Evolutionary conservation across 2,329 filamentous ascomycete genomes (phyloP).

Genomic region (Dothistroma pini): DNA sequence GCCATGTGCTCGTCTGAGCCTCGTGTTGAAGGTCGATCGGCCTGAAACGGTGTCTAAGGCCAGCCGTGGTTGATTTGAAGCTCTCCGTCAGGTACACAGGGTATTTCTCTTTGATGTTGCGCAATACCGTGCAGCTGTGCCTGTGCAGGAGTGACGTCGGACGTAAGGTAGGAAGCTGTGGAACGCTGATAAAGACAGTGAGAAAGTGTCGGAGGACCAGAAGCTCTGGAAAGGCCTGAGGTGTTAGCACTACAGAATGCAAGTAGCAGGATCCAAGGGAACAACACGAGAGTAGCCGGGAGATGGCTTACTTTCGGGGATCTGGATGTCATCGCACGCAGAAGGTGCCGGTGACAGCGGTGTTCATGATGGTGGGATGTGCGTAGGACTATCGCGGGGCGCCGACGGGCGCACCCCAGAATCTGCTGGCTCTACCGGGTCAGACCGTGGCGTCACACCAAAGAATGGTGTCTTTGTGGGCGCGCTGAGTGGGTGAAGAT

Average conservation of each 20-base stretch:
- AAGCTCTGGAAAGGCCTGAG: background rate
- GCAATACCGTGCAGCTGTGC: background rate
- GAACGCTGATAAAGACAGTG: background rate
- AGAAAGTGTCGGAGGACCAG: background rate
- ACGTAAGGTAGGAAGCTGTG: background rate
- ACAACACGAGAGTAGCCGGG: background rate
- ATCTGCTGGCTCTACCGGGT: background rate
- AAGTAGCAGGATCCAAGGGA: background rate
- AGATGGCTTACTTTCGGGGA: background rate
- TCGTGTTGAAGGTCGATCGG: background rate
- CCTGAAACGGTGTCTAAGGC: background rate
- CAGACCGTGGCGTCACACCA: background rate
- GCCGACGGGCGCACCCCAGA: background rate
- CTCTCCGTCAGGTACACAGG: background rate
- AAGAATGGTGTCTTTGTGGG: background rate
- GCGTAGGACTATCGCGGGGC: too few species aligned
- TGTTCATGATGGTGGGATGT: background rate
- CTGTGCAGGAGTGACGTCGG: background rate
- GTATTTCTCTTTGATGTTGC: background rate
- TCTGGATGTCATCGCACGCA: background rate
- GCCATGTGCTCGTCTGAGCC: constrained; percentile 17
- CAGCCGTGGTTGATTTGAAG: background rate
- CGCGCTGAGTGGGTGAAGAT: constrained; percentile 1
- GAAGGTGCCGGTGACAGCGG: background rate
- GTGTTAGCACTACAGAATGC: background rate